phyloP scores from a whole-genome alignment of 2,329 filamentous ascomycete genomes.

The Canariomyces notabilis region DNA sequence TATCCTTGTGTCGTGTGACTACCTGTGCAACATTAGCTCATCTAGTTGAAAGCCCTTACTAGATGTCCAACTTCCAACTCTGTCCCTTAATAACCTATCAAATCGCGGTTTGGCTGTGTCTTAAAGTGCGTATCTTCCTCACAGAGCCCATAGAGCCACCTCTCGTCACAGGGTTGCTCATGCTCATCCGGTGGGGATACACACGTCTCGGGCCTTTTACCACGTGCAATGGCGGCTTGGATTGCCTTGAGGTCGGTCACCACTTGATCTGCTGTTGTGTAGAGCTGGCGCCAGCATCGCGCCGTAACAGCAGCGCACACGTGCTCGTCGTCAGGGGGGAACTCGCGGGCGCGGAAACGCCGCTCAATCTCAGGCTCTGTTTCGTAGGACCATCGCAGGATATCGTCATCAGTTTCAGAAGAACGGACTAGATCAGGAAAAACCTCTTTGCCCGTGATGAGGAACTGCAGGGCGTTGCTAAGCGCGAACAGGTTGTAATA shows the following conservation, averaged over 20 bases:
- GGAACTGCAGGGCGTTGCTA: neutral
- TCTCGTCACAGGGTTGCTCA: neutral
- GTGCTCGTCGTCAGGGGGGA: slow-evolving; percentile 1
- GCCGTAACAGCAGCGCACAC: slow-evolving; percentile 1
- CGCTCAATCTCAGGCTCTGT: slow-evolving; percentile 1
- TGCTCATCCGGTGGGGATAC: neutral
- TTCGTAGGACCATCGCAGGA: neutral
- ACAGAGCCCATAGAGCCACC: neutral
- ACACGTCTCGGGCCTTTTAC: neutral
- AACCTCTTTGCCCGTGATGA: neutral
- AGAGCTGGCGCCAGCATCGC: neutral
- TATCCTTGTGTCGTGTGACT: too few relatives aligned
- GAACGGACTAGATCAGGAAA: neutral
- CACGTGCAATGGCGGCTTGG: neutral
- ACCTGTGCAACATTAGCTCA: too few relatives aligned
- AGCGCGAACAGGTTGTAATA: neutral
- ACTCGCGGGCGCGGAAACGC: slow-evolving; percentile 1
- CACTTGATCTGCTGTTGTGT: neutral
- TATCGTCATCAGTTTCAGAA: neutral
- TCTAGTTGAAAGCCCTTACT: too few relatives aligned
- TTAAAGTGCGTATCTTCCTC: neutral
- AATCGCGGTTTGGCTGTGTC: neutral
- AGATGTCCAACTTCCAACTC: too few relatives aligned
- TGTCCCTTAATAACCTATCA: neutral
- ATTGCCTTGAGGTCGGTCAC: neutral